Percentiles rank a stretch among this genome's conserved stretches.
Conservation (phyloP, 495 filamentous ascomycete genomes). For the Chaetomium cochliodes region DNA sequence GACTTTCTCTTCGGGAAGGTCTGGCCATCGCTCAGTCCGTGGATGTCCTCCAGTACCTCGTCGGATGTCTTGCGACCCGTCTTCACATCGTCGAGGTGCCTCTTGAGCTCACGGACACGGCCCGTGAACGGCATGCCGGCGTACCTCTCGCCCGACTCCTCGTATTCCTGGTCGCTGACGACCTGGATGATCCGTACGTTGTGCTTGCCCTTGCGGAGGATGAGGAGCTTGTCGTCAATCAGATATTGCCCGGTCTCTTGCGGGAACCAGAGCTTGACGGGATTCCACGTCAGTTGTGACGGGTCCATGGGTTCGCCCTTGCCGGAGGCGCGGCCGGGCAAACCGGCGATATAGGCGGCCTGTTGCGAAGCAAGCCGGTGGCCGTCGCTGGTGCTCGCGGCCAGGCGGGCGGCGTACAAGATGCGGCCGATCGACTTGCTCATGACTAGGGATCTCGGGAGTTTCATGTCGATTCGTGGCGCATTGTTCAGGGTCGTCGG, state of each 20-base stretch:
- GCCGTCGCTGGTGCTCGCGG: conserved; percentile 62
- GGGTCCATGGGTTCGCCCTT: conserved; percentile 49
- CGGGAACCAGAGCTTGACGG: conserved; percentile 57
- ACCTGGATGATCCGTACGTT: conserved; percentile 72
- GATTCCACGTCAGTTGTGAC: conserved; percentile 58
- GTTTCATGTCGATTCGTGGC: conserved; percentile 54
- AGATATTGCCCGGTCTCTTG: conserved; percentile 61
- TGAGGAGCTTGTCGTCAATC: conserved; percentile 60
- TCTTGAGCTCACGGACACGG: conserved; percentile 34
- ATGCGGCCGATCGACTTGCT: conserved; percentile 62
- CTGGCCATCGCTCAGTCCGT: too few relatives aligned
- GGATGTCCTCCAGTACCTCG: conserved; percentile 17
- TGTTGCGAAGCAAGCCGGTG: conserved; percentile 58
- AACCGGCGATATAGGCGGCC: conserved; percentile 65
- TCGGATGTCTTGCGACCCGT: conserved; percentile 14
- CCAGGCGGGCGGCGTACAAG: conserved; percentile 67
- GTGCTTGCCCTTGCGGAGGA: conserved; percentile 77
- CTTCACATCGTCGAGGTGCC: conserved; percentile 28
- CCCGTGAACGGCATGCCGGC: conserved; percentile 46
- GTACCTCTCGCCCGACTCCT: conserved; percentile 42
- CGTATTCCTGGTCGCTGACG: conserved; percentile 68
- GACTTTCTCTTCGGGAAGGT: conserved; percentile 31
- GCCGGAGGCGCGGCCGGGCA: conserved; percentile 43
- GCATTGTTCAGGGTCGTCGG: conserved; percentile 52
- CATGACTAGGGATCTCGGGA: conserved; percentile 64